phyloP scores from a whole-genome alignment of 2,329 filamentous ascomycete species.

The Diaporthe eres region DNA sequence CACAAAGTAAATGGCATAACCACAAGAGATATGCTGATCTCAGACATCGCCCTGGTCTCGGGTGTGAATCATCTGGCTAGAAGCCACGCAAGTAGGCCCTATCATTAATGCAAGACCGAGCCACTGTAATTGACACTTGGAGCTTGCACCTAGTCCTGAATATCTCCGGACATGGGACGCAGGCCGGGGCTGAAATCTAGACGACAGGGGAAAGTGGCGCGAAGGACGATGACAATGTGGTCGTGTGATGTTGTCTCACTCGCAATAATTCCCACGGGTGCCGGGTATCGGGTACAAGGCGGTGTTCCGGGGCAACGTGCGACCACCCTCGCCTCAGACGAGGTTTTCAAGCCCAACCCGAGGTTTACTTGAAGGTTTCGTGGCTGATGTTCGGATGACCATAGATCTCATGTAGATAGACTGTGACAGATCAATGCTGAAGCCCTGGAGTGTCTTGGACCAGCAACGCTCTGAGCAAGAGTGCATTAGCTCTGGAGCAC shows the following conservation, averaged over 20 bases:
- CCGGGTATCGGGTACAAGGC: background rate
- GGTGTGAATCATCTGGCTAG: background rate
- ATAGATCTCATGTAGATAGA: background rate
- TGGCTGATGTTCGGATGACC: slow-evolving; percentile 16
- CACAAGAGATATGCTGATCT: background rate
- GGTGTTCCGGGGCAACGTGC: background rate
- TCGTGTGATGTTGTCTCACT: slow-evolving; percentile 5
- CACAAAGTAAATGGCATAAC: background rate
- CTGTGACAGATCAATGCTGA: background rate
- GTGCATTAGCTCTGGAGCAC: slow-evolving; percentile 39
- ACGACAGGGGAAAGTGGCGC: background rate
- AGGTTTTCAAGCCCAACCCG: background rate
- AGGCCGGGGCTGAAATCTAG: background rate
- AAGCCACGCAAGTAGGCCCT: background rate
- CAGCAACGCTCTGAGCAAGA: background rate
- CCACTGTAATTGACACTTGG: background rate
- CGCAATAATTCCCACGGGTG: background rate
- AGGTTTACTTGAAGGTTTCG: background rate
- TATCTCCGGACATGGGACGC: background rate
- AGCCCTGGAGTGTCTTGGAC: background rate
- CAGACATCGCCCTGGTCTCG: background rate
- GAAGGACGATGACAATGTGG: background rate
- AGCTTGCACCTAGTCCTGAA: background rate
- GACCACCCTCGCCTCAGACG: background rate
- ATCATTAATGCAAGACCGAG: slow-evolving; percentile 7